Conservation (phyloP, 257 asterid species). For the Salvia splendens region DNA sequence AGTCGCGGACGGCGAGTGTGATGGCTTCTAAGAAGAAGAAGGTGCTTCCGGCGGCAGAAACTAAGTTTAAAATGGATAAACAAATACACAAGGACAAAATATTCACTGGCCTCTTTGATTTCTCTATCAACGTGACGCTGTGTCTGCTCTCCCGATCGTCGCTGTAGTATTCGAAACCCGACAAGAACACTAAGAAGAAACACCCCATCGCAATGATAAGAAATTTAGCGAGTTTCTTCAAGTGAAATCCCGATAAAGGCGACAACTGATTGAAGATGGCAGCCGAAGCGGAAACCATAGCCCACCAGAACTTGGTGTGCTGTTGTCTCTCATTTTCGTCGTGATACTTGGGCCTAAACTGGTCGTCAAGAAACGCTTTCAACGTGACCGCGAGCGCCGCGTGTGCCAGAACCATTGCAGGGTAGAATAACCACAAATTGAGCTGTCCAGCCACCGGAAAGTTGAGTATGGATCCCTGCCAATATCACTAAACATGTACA, state of each 20-base stretch:
- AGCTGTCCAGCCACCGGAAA: neutral
- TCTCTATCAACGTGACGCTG: too few species aligned
- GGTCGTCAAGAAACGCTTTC: constrained; percentile 34
- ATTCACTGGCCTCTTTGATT: neutral
- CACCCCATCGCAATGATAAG: neutral
- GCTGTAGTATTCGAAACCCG: neutral
- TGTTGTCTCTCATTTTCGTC: too few species aligned
- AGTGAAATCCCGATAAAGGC: neutral
- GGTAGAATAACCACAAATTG: neutral
- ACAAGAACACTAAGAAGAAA: constrained; percentile 15
- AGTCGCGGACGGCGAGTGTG: neutral
- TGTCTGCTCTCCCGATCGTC: too few species aligned
- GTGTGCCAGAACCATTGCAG: constrained; percentile 26
- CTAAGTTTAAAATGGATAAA: neutral
- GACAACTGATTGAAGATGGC: neutral
- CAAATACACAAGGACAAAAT: neutral
- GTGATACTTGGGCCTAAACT: neutral
- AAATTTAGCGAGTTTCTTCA: neutral
- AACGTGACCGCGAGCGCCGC: constrained; percentile 18
- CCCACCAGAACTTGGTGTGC: constrained; percentile 21
- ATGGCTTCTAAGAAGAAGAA: neutral
- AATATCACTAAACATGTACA: too few species aligned
- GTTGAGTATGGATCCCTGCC: constrained; percentile 16
- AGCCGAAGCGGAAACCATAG: neutral
- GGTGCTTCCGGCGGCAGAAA: neutral